Evolutionary conservation across 148 eudicot species (phyloP).

Genomic region (Pharnaceum exiguum): DNA sequence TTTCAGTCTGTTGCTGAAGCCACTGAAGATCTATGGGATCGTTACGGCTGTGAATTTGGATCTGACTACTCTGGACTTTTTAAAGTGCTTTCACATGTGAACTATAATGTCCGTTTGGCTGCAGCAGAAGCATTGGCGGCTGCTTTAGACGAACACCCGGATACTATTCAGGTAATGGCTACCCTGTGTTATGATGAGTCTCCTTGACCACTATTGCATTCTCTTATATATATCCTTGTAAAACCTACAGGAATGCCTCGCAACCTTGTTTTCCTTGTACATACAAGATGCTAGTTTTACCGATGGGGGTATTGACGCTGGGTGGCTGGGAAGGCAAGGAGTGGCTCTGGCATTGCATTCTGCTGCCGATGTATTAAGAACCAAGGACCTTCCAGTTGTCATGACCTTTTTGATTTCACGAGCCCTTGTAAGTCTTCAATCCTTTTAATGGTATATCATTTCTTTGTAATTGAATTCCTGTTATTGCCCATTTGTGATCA

Average conservation of each 20-base stretch:
- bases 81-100: slow-evolving; percentile 75
- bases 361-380: slow-evolving; percentile 87
- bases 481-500: too few species aligned
- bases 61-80: slow-evolving; percentile 80
- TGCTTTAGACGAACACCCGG: slow-evolving; percentile 90
- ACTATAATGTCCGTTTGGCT: slow-evolving; percentile 84
- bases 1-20: slow-evolving; percentile 81
- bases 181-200: not conserved
- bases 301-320: slow-evolving; percentile 65
- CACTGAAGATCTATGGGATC: slow-evolving; percentile 96
- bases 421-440: slow-evolving; percentile 64
- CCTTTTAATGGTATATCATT: too few species aligned
- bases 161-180: slow-evolving; percentile 68
- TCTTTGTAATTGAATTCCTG: too few species aligned
- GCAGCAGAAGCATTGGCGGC: slow-evolving; percentile 95
- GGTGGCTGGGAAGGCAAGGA: slow-evolving; percentile 98
- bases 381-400: slow-evolving; percentile 96
- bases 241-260: slow-evolving; percentile 65
- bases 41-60: slow-evolving; percentile 79
- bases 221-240: slow-evolving; percentile 11
- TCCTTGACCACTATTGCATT: not conserved
- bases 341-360: slow-evolving; percentile 77
- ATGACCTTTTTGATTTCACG: slow-evolving; percentile 96
- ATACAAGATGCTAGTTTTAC: slow-evolving; percentile 64
- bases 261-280: slow-evolving; percentile 83